Evolutionary conservation across 352 stramenopile species (phyloP).

Genomic region (Phytopythium sindhum): DNA sequence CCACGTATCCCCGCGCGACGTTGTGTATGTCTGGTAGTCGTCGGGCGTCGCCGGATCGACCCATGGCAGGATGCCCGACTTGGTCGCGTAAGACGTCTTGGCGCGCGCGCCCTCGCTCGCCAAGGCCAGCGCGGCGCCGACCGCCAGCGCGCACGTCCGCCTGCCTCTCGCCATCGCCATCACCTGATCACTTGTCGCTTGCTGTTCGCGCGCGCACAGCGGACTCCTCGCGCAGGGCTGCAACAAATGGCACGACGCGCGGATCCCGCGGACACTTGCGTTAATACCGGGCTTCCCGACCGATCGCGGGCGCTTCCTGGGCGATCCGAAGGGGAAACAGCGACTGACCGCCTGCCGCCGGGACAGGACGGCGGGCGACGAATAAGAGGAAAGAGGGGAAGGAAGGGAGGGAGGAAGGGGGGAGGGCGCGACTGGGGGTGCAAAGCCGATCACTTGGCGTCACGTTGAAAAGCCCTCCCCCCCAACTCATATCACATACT

Average conservation of each 20-base stretch:
- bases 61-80: slow-evolving; percentile 33
- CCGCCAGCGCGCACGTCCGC: not conserved
- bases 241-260: not conserved
- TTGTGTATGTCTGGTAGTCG: slow-evolving; percentile 23
- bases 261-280: not conserved
- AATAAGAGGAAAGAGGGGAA: not conserved
- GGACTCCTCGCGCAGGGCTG: not conserved
- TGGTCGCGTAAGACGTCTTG: slow-evolving; percentile 18
- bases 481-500: not conserved
- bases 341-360: not conserved
- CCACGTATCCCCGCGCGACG: slow-evolving; percentile 53
- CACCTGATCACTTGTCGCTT: not conserved
- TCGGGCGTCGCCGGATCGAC: slow-evolving; percentile 34
- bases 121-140: not conserved
- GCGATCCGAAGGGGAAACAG: not conserved
- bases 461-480: not conserved
- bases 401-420: not conserved
- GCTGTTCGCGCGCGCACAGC: not conserved
- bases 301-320: not conserved
- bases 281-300: not conserved
- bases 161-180: not conserved
- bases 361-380: no score
- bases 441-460: not conserved
- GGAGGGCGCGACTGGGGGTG: not conserved
- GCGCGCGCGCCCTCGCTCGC: not conserved